Evolutionary conservation across 2,329 filamentous ascomycete species (phyloP), one percentile per base, ranked within the genome.

Genomic region (Fusarium sulawesiense): DNA sequence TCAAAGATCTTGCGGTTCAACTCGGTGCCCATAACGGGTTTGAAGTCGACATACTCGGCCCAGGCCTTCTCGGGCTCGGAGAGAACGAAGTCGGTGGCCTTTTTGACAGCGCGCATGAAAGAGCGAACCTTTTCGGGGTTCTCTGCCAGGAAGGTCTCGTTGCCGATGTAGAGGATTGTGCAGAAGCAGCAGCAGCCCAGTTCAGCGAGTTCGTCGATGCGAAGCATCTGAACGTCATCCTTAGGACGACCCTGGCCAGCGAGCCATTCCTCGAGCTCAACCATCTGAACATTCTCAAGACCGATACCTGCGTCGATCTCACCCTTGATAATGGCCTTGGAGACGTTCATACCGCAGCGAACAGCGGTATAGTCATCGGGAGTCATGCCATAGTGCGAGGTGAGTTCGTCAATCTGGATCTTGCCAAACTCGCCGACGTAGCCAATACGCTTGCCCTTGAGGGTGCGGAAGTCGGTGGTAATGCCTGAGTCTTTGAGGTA

Each of bases 141-240:
- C 64, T 87, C 82, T n/a, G 82, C 77, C 46, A 93, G 79, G 81
- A 94, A 94, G 11, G 76, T 76, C 74, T 93, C 91, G 80, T 94
- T 93, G 74, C 89, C 91, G 69, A 94, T 94, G 84, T 94, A 93
- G 42, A 94, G 84, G 78, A 94, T 92, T 29, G 89, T 89, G 81
- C 92, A 94, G 87, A 94, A 94, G 85, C 92, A 94, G 87, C 92
- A 94, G 83, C 92, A 94, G 51, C 92, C 92, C 5, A 93, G 84
- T 78, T 93, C 90, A 34, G 92, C 92, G 29, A 94, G 89, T 82
- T 93, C 88, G 77, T 94, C 92, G 76, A 94, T 94, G 74, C 92
- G 89, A 20, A 94, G 87, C 91, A 94, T 93, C 80, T 92, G 89
- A 10, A 93, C 92, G 68, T 93, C 91, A 16, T 83, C 81, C 77